These are phyloP conservation scores for Penicillium janthinellum DNA, from an alignment of 2,329 filamentous ascomycete genomes.

Conservation along the genomic window DNA sequence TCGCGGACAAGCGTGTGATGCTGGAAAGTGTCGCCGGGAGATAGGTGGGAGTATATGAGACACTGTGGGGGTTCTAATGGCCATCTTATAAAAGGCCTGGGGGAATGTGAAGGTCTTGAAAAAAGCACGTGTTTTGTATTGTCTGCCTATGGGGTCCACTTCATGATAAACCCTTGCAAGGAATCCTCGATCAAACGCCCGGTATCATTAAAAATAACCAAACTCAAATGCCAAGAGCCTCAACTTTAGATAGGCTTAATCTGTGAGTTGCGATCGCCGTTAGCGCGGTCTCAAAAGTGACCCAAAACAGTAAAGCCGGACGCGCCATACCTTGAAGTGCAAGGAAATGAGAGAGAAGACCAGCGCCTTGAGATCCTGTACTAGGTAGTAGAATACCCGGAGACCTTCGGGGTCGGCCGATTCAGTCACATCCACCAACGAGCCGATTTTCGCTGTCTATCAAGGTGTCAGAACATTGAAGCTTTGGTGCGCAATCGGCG, in stretches of 20 bases:
- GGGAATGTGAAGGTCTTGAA: background rate
- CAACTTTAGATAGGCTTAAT: slow-evolving; percentile 54
- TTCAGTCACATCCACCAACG: slow-evolving; percentile 92
- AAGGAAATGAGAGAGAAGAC: slow-evolving; percentile 95
- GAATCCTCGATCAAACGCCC: slow-evolving; percentile 25
- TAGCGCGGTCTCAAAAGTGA: background rate
- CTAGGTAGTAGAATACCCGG: slow-evolving; percentile 96
- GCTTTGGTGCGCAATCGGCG: background rate
- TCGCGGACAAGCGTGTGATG: background rate
- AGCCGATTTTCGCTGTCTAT: slow-evolving; percentile 97
- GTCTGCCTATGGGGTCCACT: slow-evolving; percentile 12
- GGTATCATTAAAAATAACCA: slow-evolving; percentile 23
- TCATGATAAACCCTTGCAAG: slow-evolving; percentile 14
- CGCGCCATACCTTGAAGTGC: slow-evolving; percentile 78
- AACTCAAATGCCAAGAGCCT: slow-evolving; percentile 4
- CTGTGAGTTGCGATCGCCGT: slow-evolving; percentile 34
- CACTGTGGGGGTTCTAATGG: background rate
- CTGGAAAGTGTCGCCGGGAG: background rate
- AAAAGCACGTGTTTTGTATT: slow-evolving; percentile 6
- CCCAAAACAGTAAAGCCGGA: background rate
- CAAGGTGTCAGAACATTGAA: slow-evolving; percentile 1
- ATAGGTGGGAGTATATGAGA: background rate
- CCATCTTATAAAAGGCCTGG: background rate
- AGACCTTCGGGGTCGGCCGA: slow-evolving; percentile 94
- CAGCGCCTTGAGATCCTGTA: slow-evolving; percentile 93